phyloP scores from a whole-genome alignment of 495 filamentous ascomycete species.

The Corynascus novoguineensis region DNA sequence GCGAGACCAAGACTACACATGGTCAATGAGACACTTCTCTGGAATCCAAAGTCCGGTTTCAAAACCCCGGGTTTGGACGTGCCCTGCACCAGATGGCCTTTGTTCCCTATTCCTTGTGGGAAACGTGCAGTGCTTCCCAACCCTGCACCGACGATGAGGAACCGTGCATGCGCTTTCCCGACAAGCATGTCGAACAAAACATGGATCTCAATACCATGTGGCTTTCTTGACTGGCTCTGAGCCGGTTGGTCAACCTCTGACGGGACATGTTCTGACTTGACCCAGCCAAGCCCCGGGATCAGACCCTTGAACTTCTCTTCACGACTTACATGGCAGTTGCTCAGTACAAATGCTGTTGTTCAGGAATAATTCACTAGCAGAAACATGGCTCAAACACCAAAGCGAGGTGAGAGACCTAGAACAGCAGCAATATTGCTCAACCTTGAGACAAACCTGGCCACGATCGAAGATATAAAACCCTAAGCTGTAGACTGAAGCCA shows the following conservation, averaged over 20 bases:
- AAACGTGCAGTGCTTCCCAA: too few species aligned
- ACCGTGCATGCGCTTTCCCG: neutral
- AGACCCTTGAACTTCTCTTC: neutral
- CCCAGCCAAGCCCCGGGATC: neutral
- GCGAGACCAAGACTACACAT: too few species aligned
- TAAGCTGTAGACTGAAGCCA: too few species aligned
- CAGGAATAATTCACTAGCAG: neutral
- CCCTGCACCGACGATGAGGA: too few species aligned
- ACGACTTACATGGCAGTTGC: neutral
- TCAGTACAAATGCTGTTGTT: neutral
- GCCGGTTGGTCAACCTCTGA: neutral
- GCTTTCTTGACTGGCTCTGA: neutral
- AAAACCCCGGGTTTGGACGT: too few species aligned
- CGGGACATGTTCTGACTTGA: neutral
- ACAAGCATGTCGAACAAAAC: neutral
- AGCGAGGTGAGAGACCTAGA: neutral
- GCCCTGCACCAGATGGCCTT: too few species aligned
- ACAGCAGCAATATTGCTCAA: neutral
- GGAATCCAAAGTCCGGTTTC: too few species aligned
- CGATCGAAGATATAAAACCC: too few species aligned
- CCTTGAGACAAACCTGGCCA: neutral
- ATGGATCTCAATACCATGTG: neutral
- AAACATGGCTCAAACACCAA: neutral
- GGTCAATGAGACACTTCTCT: too few species aligned
- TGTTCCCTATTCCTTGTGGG: too few species aligned